phyloP scores from a whole-genome alignment of 768 basidiomycete genomes.

The Coprinopsis cinerea region DNA sequence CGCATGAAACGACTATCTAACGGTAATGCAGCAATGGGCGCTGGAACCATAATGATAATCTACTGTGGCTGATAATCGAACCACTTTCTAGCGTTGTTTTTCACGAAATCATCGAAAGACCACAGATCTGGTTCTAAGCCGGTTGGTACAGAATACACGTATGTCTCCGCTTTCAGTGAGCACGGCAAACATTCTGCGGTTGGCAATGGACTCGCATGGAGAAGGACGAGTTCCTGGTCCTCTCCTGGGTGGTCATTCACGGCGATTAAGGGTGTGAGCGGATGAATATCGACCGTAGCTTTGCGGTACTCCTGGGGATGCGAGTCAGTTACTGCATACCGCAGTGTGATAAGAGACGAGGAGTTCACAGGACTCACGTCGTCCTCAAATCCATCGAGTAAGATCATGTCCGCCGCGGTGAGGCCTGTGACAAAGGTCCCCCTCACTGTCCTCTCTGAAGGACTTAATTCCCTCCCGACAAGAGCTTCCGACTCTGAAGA shows the following conservation, averaged over 20 bases:
- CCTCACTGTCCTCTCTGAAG: constrained; percentile 64
- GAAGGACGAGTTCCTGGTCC: constrained; percentile 32
- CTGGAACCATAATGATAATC: too few relatives aligned
- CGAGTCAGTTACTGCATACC: not conserved
- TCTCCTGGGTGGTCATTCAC: constrained; percentile 27
- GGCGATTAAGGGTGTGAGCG: constrained; percentile 39
- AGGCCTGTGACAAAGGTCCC: constrained; percentile 79
- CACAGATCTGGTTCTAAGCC: constrained; percentile 59
- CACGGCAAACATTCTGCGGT: constrained; percentile 24
- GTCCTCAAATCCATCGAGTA: constrained; percentile 82
- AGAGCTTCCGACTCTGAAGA: constrained; percentile 40
- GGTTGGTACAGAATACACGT: constrained; percentile 53
- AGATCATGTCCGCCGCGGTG: constrained; percentile 51
- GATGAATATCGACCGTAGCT: constrained; percentile 45
- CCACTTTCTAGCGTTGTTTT: constrained; percentile 77
- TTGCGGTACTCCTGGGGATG: constrained; percentile 65
- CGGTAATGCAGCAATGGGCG: too few relatives aligned
- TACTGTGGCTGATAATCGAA: constrained; percentile 34
- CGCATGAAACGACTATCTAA: too few relatives aligned
- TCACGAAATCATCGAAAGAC: constrained; percentile 79
- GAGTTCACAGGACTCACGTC: constrained; percentile 40
- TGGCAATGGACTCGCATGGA: constrained; percentile 37
- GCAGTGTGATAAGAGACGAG: not conserved
- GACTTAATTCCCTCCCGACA: constrained; percentile 39
- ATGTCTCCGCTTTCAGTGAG: constrained; percentile 56